Evolutionary conservation across 495 filamentous ascomycete species (phyloP).

Genomic region (Podospora anserina): DNA sequence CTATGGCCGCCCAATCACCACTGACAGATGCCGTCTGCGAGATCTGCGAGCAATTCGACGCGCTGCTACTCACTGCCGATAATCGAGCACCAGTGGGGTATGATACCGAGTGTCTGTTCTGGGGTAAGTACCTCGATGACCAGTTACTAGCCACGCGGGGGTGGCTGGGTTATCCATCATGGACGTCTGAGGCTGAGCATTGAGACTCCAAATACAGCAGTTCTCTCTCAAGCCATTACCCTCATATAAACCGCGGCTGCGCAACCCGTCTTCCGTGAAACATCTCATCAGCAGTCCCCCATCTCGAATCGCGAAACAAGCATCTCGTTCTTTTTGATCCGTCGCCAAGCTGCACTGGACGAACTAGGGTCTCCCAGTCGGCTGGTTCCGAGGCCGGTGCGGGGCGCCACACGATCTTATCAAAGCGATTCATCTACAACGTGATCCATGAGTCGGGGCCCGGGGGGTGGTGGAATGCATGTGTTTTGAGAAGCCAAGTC

Average conservation of each 20-base stretch:
- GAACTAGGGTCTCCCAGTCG: not conserved
- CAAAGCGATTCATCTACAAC: slow-evolving; percentile 1
- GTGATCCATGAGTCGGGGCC: not conserved
- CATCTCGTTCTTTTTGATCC: not conserved
- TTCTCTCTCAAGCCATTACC: not conserved
- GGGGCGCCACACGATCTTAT: slow-evolving; percentile 7
- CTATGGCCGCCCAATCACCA: too few species aligned
- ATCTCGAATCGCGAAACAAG: not conserved
- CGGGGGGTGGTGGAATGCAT: not conserved
- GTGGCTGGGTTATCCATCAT: not conserved
- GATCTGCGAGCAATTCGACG: not conserved
- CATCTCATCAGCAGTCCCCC: not conserved
- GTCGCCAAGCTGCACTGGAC: not conserved
- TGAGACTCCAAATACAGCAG: not conserved
- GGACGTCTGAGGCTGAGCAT: not conserved
- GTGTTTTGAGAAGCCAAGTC: not conserved
- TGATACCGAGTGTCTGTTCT: not conserved
- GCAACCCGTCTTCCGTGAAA: not conserved
- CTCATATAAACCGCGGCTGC: too few species aligned
- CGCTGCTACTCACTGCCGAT: not conserved
- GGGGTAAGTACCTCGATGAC: not conserved
- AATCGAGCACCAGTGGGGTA: not conserved
- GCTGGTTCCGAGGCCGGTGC: not conserved
- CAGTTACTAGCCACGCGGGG: not conserved
- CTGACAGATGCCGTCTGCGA: too few species aligned